Evolutionary conservation across 2,329 filamentous ascomycete species (phyloP).

Genomic region (Aureobasidium musti): DNA sequence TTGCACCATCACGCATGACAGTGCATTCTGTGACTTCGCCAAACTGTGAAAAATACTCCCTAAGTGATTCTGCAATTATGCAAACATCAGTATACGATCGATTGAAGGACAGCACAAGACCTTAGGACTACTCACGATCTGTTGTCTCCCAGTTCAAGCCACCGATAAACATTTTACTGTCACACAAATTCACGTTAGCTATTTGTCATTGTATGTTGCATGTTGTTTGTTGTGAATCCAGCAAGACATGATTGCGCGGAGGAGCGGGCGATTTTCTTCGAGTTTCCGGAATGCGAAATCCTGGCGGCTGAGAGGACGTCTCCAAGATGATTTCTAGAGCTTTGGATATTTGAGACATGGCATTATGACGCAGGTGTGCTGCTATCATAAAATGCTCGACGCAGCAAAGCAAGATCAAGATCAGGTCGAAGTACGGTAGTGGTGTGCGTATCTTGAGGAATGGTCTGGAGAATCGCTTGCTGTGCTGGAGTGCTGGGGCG

Average conservation of each 20-base stretch:
- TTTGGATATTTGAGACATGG: not conserved
- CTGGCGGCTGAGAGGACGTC: not conserved
- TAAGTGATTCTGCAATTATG: slow-evolving; percentile 73
- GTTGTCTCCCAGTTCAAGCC: slow-evolving; percentile 99
- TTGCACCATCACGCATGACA: slow-evolving; percentile 97
- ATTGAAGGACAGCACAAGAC: slow-evolving; percentile 8
- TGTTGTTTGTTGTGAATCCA: not conserved
- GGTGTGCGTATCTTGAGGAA: slow-evolving; percentile 14
- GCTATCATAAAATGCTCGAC: not conserved
- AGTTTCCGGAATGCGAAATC: not conserved
- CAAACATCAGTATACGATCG: slow-evolving; percentile 37
- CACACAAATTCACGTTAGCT: slow-evolving; percentile 34
- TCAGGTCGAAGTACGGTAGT: slow-evolving; percentile 22
- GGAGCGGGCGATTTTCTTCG: not conserved
- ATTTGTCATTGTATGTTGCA: not conserved
- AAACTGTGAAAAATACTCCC: slow-evolving; percentile 96
- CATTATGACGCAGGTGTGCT: not conserved
- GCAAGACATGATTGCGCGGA: slow-evolving; percentile 28
- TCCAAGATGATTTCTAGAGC: not conserved
- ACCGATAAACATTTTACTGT: slow-evolving; percentile 99
- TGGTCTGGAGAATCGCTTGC: slow-evolving; percentile 24
- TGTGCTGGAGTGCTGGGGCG: not conserved
- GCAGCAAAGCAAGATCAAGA: slow-evolving; percentile 5
- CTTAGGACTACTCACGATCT: slow-evolving; percentile 65
- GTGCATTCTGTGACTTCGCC: slow-evolving; percentile 97